Conservation (phyloP, 2,329 filamentous ascomycete genomes). For the Gnomoniopsis smithogilvyi region DNA sequence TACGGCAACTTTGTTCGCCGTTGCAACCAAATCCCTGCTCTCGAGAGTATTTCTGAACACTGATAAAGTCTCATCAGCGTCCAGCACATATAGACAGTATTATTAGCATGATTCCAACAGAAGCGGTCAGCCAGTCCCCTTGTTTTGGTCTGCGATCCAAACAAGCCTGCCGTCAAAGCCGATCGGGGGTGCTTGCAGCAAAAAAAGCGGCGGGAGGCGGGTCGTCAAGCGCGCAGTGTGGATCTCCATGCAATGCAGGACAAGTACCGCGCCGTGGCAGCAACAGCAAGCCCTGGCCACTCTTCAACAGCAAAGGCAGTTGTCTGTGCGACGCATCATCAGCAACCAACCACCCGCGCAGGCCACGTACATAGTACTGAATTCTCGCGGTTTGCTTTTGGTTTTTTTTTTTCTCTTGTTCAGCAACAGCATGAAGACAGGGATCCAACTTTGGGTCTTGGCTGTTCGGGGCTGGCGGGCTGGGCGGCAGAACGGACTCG, state of each 20-base stretch:
- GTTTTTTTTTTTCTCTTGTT: background rate
- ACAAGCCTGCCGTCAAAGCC: too few relatives aligned
- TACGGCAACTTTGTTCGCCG: background rate
- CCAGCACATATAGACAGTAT: too few relatives aligned
- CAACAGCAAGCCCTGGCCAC: slow-evolving; percentile 6
- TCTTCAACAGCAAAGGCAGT: slow-evolving; percentile 3
- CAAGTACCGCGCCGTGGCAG: slow-evolving; percentile 16
- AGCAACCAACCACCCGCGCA: slow-evolving; percentile 8
- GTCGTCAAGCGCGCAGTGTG: slow-evolving; percentile 2
- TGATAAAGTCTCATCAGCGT: too few relatives aligned
- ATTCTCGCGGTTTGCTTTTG: too few relatives aligned
- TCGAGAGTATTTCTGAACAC: too few relatives aligned
- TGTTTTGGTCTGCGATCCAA: background rate
- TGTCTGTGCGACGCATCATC: slow-evolving; percentile 18
- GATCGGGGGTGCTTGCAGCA: background rate
- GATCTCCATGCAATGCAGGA: slow-evolving; percentile 17
- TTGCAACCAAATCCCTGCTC: too few relatives aligned
- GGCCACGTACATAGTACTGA: too few relatives aligned
- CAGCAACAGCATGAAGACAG: background rate
- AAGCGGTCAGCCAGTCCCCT: background rate
- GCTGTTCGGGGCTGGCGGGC: slow-evolving; percentile 7
- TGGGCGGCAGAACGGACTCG: background rate
- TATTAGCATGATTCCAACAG: too few relatives aligned
- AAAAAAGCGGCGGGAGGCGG: background rate
- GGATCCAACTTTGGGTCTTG: slow-evolving; percentile 5